Conservation (phyloP, 495 filamentous ascomycete genomes). For the Astrocystis sublimbata region DNA sequence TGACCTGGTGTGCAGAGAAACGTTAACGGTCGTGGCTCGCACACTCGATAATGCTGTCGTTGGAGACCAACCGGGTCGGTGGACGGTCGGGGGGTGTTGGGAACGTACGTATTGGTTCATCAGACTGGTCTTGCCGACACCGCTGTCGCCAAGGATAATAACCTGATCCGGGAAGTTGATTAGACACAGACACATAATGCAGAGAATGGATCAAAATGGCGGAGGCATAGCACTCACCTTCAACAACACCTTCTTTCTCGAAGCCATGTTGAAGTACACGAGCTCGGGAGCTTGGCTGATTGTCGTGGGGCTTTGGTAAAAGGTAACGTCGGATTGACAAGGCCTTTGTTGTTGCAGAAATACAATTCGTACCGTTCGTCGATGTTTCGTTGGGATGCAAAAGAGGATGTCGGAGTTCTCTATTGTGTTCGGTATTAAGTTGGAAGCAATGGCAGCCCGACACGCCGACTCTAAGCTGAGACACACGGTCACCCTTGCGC, state of each 20-base stretch:
- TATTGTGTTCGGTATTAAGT: background rate
- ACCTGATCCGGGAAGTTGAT: slow-evolving; percentile 58
- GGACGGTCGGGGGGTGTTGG: slow-evolving; percentile 5
- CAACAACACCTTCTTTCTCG: slow-evolving; percentile 94
- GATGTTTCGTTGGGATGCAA: background rate
- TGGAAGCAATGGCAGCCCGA: slow-evolving; percentile 4
- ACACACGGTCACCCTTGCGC: slow-evolving; percentile 11
- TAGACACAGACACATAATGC: background rate
- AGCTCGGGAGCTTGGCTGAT: slow-evolving; percentile 15
- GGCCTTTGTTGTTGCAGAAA: background rate
- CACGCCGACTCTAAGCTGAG: slow-evolving; percentile 10
- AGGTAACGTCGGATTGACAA: background rate
- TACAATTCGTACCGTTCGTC: background rate
- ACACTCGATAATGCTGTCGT: background rate
- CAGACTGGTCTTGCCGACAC: slow-evolving; percentile 98
- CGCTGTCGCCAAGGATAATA: slow-evolving; percentile 97
- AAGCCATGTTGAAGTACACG: slow-evolving; percentile 64
- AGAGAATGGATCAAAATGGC: background rate
- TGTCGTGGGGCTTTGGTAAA: background rate
- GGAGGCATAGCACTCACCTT: slow-evolving; percentile 61
- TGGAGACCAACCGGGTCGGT: no score
- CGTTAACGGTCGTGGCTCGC: background rate
- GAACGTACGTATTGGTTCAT: slow-evolving; percentile 99
- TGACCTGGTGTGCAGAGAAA: slow-evolving; percentile 64
- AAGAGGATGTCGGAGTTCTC: background rate